Evolutionary conservation across 192 early-diverging fungal genomes (phyloP).

Genomic region (Coemansia sp.): DNA sequence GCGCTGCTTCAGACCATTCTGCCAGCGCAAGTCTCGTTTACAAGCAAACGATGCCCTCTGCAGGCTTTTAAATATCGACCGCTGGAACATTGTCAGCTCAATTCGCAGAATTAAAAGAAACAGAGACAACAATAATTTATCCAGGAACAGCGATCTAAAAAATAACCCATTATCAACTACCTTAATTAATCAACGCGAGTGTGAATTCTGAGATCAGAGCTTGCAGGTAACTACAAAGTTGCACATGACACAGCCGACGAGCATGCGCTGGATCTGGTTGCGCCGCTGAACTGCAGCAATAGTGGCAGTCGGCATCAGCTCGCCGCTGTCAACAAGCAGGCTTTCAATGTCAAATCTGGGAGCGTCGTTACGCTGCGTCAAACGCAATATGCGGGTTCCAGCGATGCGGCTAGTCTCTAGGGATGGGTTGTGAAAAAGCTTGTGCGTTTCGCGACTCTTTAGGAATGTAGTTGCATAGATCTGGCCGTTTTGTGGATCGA

Average conservation of each 20-base stretch:
- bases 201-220: background rate
- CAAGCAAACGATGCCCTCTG: background rate
- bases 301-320: constrained; percentile 43
- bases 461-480: constrained; percentile 39
- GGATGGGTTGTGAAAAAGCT: constrained; percentile 26
- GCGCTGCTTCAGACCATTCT: background rate
- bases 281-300: constrained; percentile 46
- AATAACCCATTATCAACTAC: background rate
- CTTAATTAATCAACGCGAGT: background rate
- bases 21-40: background rate
- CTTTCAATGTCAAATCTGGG: constrained; percentile 21
- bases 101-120: background rate
- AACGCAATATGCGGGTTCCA: constrained; percentile 31
- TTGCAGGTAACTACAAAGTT: constrained; percentile 21
- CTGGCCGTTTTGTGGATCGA: constrained; percentile 40
- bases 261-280: constrained; percentile 30
- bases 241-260: constrained; percentile 45
- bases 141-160: background rate
- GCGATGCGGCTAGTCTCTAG: constrained; percentile 32
- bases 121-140: background rate
- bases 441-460: constrained; percentile 26
- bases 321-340: constrained; percentile 38
- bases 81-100: background rate
- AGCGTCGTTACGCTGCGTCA: constrained; percentile 16
- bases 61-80: background rate